Evolutionary conservation across 2,329 filamentous ascomycete species (phyloP).

Genomic region (Curvularia sp.): DNA sequence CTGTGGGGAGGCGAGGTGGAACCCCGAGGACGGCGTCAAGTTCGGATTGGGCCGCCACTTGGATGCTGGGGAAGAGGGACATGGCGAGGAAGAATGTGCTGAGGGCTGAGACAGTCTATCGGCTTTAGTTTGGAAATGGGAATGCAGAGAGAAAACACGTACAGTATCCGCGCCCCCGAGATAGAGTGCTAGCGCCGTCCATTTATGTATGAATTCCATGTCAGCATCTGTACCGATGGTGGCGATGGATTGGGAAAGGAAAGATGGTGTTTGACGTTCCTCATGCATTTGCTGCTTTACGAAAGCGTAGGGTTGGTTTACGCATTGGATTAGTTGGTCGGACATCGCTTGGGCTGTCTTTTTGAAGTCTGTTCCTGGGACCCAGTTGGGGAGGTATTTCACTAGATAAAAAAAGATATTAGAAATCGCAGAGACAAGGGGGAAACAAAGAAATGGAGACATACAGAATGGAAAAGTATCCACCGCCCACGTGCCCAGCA

Average conservation of each 20-base stretch:
- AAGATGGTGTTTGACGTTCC: constrained; percentile 45
- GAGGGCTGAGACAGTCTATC: constrained; percentile 54
- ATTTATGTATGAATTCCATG: constrained; percentile 50
- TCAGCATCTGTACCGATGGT: constrained; percentile 36
- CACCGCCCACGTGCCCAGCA: constrained; percentile 57
- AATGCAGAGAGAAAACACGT: constrained; percentile 15
- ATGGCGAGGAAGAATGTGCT: constrained; percentile 60
- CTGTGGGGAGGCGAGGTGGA: constrained; percentile 53
- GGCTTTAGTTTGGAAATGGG: neutral
- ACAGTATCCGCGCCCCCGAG: constrained; percentile 54
- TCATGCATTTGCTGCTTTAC: constrained; percentile 52
- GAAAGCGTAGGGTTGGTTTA: constrained; percentile 53
- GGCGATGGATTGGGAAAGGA: constrained; percentile 51
- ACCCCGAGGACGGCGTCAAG: constrained; percentile 59
- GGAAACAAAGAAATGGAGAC: too few relatives aligned
- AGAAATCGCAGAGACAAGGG: too few relatives aligned
- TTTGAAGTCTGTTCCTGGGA: constrained; percentile 51
- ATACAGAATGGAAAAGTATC: constrained; percentile 55
- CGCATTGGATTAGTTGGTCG: constrained; percentile 35
- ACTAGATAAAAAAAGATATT: constrained; percentile 25
- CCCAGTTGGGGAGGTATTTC: constrained; percentile 54
- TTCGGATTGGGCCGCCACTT: constrained; percentile 56
- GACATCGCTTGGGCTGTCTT: constrained; percentile 29
- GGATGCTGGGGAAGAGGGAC: constrained; percentile 56
- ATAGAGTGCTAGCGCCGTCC: constrained; percentile 53